Conservation (phyloP, 139 green algal species). For the Zygnema circumcarinatum region DNA sequence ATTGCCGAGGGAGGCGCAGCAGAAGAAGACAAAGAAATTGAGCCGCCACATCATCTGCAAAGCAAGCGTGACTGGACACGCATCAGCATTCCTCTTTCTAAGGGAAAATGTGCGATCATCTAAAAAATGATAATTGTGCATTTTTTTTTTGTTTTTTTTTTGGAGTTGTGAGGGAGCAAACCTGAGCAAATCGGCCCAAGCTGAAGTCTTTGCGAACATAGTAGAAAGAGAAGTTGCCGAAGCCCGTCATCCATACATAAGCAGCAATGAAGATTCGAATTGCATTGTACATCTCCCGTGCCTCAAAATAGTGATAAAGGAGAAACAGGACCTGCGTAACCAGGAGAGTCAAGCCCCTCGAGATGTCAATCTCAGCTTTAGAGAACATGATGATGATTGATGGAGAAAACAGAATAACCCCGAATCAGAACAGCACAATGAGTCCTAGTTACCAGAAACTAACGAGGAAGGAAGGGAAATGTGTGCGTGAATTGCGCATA, state of each 20-base stretch:
- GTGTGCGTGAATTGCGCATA: no score
- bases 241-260: constrained; percentile 99
- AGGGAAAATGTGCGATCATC: no score
- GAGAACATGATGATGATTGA: background rate
- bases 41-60: constrained; percentile 96
- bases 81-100: no score
- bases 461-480: no score
- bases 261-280: constrained; percentile 96
- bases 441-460: no score
- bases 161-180: no score
- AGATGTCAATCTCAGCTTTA: background rate
- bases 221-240: constrained; percentile 96
- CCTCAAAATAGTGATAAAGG: constrained; percentile 96
- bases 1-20: constrained; percentile 85
- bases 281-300: constrained; percentile 92
- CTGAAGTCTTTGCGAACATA: constrained; percentile 83
- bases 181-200: constrained; percentile 63
- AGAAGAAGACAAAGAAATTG: constrained; percentile 90
- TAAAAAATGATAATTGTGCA: no score
- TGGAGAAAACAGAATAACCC: background rate
- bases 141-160: no score
- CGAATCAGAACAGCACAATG: no score
- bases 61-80: no score
- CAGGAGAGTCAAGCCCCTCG: background rate
- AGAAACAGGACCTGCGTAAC: constrained; percentile 83